A percentile compares a stretch with the other conserved stretches of the same genome.
phyloP scores from a whole-genome alignment of 1,139 yeast species.

The Lizanozyma gosingica region DNA sequence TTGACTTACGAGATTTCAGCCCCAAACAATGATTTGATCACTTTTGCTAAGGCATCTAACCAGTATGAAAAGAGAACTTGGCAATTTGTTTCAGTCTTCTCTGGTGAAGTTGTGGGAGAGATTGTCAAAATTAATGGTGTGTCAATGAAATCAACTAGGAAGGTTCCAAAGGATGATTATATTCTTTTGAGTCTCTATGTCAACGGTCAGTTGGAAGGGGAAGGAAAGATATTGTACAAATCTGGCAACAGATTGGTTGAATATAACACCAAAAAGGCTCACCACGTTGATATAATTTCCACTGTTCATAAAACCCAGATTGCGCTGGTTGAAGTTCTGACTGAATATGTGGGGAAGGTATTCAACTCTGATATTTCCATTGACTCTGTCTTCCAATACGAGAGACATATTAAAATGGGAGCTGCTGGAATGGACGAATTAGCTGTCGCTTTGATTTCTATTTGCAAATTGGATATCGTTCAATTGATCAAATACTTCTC shows the following conservation, averaged over 20 bases:
- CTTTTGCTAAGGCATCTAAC: constrained; percentile 63
- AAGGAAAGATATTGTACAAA: constrained; percentile 36
- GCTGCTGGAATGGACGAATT: constrained; percentile 39
- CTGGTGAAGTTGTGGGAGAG: constrained; percentile 71
- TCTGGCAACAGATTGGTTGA: constrained; percentile 34
- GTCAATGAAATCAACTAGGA: constrained; percentile 22
- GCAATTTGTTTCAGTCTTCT: constrained; percentile 72
- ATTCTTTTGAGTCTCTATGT: constrained; percentile 51
- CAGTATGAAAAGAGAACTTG: constrained; percentile 46
- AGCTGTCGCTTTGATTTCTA: constrained; percentile 28
- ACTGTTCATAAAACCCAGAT: constrained; percentile 26
- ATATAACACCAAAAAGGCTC: constrained; percentile 28
- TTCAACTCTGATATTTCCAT: constrained; percentile 56
- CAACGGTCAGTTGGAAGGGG: constrained; percentile 57
- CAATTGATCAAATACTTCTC: constrained; percentile 48
- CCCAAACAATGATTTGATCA: constrained; percentile 38
- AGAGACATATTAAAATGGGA: constrained; percentile 32
- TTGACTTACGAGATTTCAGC: constrained; percentile 42
- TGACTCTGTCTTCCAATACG: constrained; percentile 51
- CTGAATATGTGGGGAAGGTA: constrained; percentile 64
- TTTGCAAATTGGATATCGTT: constrained; percentile 36
- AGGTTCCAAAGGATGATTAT: constrained; percentile 40
- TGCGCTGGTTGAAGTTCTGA: constrained; percentile 48
- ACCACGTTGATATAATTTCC: constrained; percentile 28
- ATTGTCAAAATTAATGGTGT: constrained; percentile 52